These are phyloP conservation scores for Angomonas deanei DNA, from an alignment of 208 protist genomes.

Conservation along the genomic window DNA sequence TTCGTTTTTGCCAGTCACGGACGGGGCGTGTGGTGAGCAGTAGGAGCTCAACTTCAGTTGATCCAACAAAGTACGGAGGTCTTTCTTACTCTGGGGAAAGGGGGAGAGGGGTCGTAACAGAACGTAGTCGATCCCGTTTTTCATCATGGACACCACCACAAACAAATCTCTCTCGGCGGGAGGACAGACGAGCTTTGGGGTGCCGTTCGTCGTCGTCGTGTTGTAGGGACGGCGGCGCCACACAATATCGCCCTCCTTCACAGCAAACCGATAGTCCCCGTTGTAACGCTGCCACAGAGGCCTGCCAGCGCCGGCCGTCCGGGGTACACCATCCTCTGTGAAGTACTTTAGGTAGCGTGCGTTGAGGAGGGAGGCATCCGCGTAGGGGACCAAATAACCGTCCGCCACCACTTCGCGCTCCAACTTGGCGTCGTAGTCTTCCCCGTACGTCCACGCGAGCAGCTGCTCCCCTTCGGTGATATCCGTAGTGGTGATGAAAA, in stretches of 20 bases:
- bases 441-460: slow-evolving; percentile 86
- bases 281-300: slow-evolving; percentile 54
- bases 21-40: slow-evolving; percentile 22
- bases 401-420: slow-evolving; percentile 68
- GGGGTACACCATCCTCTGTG: slow-evolving; percentile 2
- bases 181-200: slow-evolving; percentile 5
- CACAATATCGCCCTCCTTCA: slow-evolving; percentile 66
- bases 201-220: not conserved
- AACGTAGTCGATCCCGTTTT: slow-evolving; percentile 24
- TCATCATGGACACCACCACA: slow-evolving; percentile 46
- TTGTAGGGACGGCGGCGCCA: slow-evolving; percentile 47
- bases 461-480: slow-evolving; percentile 53
- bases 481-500: slow-evolving; percentile 76
- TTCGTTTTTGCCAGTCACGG: no score
- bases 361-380: slow-evolving; percentile 59
- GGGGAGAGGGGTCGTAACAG: slow-evolving; percentile 41
- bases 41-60: slow-evolving; percentile 25
- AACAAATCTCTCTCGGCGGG: slow-evolving; percentile 54
- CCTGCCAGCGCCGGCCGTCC: not conserved
- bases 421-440: slow-evolving; percentile 81
- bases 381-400: slow-evolving; percentile 57
- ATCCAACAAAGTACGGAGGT: slow-evolving; percentile 15
- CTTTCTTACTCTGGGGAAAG: slow-evolving; percentile 5
- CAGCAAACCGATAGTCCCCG: slow-evolving; percentile 73
- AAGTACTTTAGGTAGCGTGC: not conserved